These are phyloP conservation scores for Scleromitrula shiraiana DNA, from an alignment of 2,329 filamentous ascomycete genomes.

Conservation along the genomic window DNA sequence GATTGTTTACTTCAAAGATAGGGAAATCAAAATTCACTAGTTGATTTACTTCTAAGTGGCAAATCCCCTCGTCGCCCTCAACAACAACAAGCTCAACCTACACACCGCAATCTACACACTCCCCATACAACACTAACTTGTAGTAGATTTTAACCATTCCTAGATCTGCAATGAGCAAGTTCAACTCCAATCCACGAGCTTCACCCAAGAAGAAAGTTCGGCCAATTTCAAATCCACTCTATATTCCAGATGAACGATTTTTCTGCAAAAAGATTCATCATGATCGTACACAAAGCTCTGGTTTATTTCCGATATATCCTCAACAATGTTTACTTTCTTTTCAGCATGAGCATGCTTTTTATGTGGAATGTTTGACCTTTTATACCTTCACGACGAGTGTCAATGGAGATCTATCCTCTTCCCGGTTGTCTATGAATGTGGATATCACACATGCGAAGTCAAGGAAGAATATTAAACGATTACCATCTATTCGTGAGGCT, in stretches of 20 bases:
- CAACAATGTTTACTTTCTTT: neutral
- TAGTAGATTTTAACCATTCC: neutral
- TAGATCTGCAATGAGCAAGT: neutral
- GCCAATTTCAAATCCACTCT: slow-evolving; percentile 7
- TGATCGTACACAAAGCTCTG: neutral
- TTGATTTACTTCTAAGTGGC: too few species aligned
- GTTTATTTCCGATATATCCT: neutral
- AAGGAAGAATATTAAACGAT: neutral
- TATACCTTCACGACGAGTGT: slow-evolving; percentile 4
- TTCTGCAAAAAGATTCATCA: slow-evolving; percentile 1
- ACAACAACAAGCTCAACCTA: too few species aligned
- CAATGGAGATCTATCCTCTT: neutral
- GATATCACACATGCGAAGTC: neutral
- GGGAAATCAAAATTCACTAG: too few species aligned
- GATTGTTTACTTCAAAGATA: too few species aligned
- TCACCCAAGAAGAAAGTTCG: slow-evolving; percentile 1
- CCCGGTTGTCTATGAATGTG: neutral
- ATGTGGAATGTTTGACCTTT: neutral
- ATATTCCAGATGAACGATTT: neutral
- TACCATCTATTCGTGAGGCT: neutral
- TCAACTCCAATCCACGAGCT: neutral
- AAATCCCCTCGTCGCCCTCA: too few species aligned
- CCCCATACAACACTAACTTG: too few species aligned
- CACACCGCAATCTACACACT: too few species aligned
- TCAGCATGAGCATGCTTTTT: slow-evolving; percentile 1